These are phyloP conservation scores for Neonothopanus nambi DNA, from an alignment of 1,284 basidiomycete species.

Conservation along the genomic window DNA sequence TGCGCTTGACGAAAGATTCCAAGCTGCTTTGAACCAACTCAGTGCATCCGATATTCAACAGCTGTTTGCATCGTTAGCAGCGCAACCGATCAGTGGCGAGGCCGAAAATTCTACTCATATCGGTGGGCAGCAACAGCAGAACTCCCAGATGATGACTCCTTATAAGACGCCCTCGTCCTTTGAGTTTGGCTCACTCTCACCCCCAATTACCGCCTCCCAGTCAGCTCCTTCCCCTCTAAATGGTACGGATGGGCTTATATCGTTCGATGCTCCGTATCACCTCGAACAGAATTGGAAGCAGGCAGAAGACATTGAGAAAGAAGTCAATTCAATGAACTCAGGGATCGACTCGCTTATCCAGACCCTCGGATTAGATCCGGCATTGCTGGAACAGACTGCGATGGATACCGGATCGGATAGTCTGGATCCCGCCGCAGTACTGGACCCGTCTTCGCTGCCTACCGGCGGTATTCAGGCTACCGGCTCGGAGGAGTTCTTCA, in stretches of 20 bases:
- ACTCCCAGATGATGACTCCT: conserved; percentile 7
- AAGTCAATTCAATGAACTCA: conserved; percentile 71
- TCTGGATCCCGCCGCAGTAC: conserved; percentile 1
- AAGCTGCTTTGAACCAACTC: conserved; percentile 62
- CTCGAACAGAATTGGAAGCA: conserved; percentile 62
- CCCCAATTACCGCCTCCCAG: conserved; percentile 3
- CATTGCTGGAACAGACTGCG: conserved; percentile 28
- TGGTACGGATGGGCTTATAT: conserved; percentile 32
- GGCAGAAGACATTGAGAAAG: conserved; percentile 66
- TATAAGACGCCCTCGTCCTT: conserved; percentile 15
- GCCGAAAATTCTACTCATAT: not conserved
- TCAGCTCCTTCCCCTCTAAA: conserved; percentile 13
- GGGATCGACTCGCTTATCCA: conserved; percentile 76
- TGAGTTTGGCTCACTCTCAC: conserved; percentile 13
- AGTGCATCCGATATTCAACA: conserved; percentile 71
- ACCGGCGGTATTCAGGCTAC: not conserved
- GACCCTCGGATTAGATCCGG: conserved; percentile 65
- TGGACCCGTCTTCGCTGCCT: not conserved
- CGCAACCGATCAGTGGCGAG: conserved; percentile 10
- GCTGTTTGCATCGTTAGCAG: conserved; percentile 58
- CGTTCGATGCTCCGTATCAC: conserved; percentile 42
- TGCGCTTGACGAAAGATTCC: conserved; percentile 51
- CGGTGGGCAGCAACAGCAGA: conserved; percentile 1
- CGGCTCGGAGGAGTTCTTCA: conserved; percentile 10
- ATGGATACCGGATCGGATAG: conserved; percentile 20